phyloP scores from a whole-genome alignment of 495 filamentous ascomycete species.

The Hyaloscypha finlandica region DNA sequence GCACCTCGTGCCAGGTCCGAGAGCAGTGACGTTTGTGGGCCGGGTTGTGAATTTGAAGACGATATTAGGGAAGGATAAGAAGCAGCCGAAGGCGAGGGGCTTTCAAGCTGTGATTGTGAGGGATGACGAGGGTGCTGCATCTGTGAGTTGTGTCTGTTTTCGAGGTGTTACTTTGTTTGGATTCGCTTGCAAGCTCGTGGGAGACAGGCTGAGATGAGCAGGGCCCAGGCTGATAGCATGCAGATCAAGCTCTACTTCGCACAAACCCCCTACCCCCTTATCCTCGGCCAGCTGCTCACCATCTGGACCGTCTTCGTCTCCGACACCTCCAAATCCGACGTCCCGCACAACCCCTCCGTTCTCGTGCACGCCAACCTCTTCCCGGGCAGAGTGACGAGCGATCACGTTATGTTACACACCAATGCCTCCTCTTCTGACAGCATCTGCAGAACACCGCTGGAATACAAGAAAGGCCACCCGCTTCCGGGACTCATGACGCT shows the following conservation, averaged over 20 bases:
- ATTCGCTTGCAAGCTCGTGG: neutral
- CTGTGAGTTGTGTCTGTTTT: conserved; percentile 39
- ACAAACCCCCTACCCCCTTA: conserved; percentile 35
- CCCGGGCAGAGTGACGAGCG: conserved; percentile 50
- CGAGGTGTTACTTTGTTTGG: too few relatives aligned
- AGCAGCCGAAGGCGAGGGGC: conserved; percentile 37
- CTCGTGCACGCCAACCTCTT: conserved; percentile 50
- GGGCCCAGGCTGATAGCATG: neutral
- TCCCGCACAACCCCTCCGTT: conserved; percentile 26
- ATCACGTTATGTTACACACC: conserved; percentile 53
- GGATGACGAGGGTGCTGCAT: conserved; percentile 59
- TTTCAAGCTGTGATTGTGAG: conserved; percentile 57
- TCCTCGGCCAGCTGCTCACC: conserved; percentile 44
- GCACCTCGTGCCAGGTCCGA: conserved; percentile 52
- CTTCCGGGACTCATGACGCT: conserved; percentile 56
- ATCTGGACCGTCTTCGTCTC: conserved; percentile 45
- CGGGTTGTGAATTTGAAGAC: conserved; percentile 60
- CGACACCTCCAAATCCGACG: conserved; percentile 24
- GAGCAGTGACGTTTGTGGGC: conserved; percentile 54
- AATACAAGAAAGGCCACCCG: conserved; percentile 37
- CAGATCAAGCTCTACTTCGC: conserved; percentile 48
- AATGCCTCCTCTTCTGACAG: conserved; percentile 41
- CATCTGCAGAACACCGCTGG: conserved; percentile 49
- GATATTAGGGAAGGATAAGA: conserved; percentile 37
- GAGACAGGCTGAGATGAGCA: neutral